Evolutionary conservation across 768 basidiomycete genomes (phyloP).

Genomic region (Lactarius psammicola): DNA sequence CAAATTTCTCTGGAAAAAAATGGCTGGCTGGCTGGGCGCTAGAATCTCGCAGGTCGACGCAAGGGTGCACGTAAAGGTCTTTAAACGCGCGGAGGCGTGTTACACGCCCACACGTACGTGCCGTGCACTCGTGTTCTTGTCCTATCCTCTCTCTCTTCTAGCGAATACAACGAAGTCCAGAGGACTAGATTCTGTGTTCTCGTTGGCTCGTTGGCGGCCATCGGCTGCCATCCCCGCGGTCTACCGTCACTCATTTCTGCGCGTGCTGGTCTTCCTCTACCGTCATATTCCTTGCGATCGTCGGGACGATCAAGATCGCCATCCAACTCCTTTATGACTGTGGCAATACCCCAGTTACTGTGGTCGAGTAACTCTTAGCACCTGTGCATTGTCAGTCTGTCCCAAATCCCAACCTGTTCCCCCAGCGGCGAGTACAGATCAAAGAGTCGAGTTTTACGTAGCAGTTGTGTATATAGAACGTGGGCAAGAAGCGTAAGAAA

Average conservation of each 20-base stretch:
- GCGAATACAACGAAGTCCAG: not conserved
- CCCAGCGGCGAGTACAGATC: not conserved
- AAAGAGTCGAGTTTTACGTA: not conserved
- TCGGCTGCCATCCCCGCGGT: not conserved
- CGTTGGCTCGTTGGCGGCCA: not conserved
- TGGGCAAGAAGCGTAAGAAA: not conserved
- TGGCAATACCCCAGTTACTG: constrained; percentile 86
- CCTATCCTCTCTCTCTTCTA: not conserved
- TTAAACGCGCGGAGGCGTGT: too few species aligned
- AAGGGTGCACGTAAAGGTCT: not conserved
- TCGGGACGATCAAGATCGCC: constrained; percentile 70
- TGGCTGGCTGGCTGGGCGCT: too few species aligned
- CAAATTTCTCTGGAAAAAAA: too few species aligned
- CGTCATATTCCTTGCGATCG: not conserved
- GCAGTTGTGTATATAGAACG: not conserved
- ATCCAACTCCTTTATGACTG: constrained; percentile 93
- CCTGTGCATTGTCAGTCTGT: constrained; percentile 83
- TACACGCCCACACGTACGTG: too few species aligned
- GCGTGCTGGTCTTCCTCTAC: not conserved
- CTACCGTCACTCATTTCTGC: not conserved
- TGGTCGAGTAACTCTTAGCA: too few species aligned
- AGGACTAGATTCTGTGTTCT: too few species aligned
- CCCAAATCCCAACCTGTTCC: constrained; percentile 75
- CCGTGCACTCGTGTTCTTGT: too few species aligned
- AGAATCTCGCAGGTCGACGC: too few species aligned